Percentiles rank a stretch among this genome's conserved stretches.
Conservation (phyloP, 2,329 filamentous ascomycete species). For the Xylariomycetidae sp. region DNA sequence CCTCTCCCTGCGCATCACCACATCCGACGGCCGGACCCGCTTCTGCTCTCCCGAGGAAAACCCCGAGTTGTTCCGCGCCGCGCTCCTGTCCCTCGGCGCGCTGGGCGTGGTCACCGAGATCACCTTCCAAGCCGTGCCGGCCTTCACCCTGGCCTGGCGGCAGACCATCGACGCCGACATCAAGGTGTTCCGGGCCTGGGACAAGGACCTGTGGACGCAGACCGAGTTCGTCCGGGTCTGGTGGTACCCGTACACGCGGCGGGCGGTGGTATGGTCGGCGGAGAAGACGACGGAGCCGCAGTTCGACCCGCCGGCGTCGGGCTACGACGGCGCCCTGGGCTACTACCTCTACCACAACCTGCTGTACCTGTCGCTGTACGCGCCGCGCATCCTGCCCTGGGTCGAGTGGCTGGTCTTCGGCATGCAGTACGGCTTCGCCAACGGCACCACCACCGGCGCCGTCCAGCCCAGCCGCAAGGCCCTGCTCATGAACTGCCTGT, state of each 20-base stretch:
- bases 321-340: slow-evolving; percentile 76
- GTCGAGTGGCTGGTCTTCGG: slow-evolving; percentile 96
- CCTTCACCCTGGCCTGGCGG: slow-evolving; percentile 80
- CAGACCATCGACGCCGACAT: slow-evolving; percentile 70
- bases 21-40: slow-evolving; percentile 71
- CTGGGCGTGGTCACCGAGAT: slow-evolving; percentile 88
- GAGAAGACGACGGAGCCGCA: slow-evolving; percentile 63
- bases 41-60: slow-evolving; percentile 65
- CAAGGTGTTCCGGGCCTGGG: slow-evolving; percentile 66
- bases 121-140: slow-evolving; percentile 72
- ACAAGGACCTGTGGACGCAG: slow-evolving; percentile 69
- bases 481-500: slow-evolving; percentile 92
- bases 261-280: slow-evolving; percentile 87
- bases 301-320: slow-evolving; percentile 57
- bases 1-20: slow-evolving; percentile 67
- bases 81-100: slow-evolving; percentile 80
- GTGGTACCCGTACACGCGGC: slow-evolving; percentile 93
- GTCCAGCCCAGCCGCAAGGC: slow-evolving; percentile 75
- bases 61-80: slow-evolving; percentile 77
- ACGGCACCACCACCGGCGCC: slow-evolving; percentile 62
- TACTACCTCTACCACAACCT: slow-evolving; percentile 91
- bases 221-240: slow-evolving; percentile 90
- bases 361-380: slow-evolving; percentile 69
- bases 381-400: slow-evolving; percentile 76
- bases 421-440: slow-evolving; percentile 89